Evolutionary conservation across 345 rosid species (phyloP), one percentile per base, ranked within the genome.

Genomic region (Heritiera littoralis): DNA sequence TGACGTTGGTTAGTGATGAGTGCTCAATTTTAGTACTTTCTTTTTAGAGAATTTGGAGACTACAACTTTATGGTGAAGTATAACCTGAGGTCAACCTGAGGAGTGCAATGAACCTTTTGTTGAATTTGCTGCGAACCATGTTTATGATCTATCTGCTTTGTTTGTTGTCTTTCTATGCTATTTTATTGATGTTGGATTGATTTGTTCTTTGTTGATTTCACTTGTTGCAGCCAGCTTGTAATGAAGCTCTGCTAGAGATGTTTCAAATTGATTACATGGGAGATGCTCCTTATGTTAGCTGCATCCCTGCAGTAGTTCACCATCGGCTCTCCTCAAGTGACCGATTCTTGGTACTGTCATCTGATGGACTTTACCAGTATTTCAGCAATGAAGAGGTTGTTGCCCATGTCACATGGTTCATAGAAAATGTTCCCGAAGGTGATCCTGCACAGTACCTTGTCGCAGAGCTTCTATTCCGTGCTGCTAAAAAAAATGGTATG

Each of bases 361-460:
- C 98, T 11, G 98, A 95, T 81, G 98, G 98, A 77, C 90, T 95
- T 76, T 95, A 93, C 80, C 97, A 95, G 85, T 95, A 92, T 86
- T 91, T 95, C 79, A 93, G 98, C 90, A 95, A 93, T 73, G 98
- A 95, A 83, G 98, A 95, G 84, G 95, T 95, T 58, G 97, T 93
- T 81, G 94, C 98, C 46, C 98, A 88, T 86, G 98, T 95, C 77
- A 93, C 91, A 12, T 95, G 98, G 98, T 95, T 95, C 88, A 92
- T 95, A 75, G 98, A 95, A 83, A 95, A 93, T 81, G 97, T 90
- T 61, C 98, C 98, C 54, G 97, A 89, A 84, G 98, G 98, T 1
- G 98, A 95, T 85, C 98, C 98, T 81, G 98, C 98, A 41, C 98
- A 95, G 79, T 91, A 93, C 84, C 98, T 95, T 75, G 86, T 95